A percentile compares a stretch with the other conserved stretches of the same genome.
Evolutionary conservation across 495 filamentous ascomycete species (phyloP).

Genomic region (Penicillium simplicissimum): DNA sequence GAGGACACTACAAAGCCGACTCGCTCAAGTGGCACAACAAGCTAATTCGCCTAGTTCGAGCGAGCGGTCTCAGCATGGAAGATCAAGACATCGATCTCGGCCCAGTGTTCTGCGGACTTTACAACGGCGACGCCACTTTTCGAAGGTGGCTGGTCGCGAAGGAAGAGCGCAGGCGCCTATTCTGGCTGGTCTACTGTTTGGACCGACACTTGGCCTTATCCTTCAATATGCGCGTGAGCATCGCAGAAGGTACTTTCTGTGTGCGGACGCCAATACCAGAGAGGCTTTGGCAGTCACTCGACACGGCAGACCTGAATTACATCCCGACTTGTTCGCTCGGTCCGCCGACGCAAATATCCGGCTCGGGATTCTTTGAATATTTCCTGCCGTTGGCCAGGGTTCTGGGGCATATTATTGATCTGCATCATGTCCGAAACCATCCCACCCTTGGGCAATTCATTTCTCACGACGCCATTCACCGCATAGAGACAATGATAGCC

Average conservation of each 20-base stretch:
- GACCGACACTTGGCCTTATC: slow-evolving; percentile 53
- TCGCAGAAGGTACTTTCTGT: slow-evolving; percentile 49
- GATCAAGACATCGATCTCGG: slow-evolving; percentile 27
- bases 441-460: slow-evolving; percentile 60
- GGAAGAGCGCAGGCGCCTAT: slow-evolving; percentile 51
- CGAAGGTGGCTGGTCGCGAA: slow-evolving; percentile 24
- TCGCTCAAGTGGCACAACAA: slow-evolving; percentile 38
- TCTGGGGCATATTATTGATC: slow-evolving; percentile 78
- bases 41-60: slow-evolving; percentile 28
- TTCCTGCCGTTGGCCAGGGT: slow-evolving; percentile 83
- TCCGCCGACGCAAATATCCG: slow-evolving; percentile 30
- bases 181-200: slow-evolving; percentile 54
- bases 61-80: slow-evolving; percentile 29
- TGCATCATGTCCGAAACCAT: slow-evolving; percentile 74
- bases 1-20: slow-evolving; percentile 36
- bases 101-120: slow-evolving; percentile 21
- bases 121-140: slow-evolving; percentile 23
- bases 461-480: slow-evolving; percentile 18
- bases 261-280: slow-evolving; percentile 38
- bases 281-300: slow-evolving; percentile 35
- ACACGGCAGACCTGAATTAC: slow-evolving; percentile 22
- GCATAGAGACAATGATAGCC: slow-evolving; percentile 22
- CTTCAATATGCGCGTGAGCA: slow-evolving; percentile 48
- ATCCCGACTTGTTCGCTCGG: slow-evolving; percentile 29
- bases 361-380: slow-evolving; percentile 65